Percentiles rank a stretch among this genome's conserved stretches.
Evolutionary conservation across 768 basidiomycete genomes (phyloP).

Genomic region (Punctularia strigosozonata): DNA sequence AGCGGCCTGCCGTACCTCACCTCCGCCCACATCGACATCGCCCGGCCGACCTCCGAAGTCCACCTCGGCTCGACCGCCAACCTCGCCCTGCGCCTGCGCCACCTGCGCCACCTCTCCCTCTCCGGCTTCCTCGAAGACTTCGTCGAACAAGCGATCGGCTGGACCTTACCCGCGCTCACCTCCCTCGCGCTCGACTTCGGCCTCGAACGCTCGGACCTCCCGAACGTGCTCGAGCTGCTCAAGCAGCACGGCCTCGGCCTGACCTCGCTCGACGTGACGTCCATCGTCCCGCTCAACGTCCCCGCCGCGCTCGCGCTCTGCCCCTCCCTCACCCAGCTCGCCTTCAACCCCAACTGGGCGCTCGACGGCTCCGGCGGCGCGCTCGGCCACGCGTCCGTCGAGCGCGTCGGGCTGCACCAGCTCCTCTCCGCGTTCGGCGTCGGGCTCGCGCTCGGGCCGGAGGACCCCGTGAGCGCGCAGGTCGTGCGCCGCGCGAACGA

Average conservation of each 20-base stretch:
- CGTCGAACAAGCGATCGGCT: constrained; percentile 55
- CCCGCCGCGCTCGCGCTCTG: constrained; percentile 51
- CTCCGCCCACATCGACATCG: constrained; percentile 45
- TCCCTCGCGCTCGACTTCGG: constrained; percentile 47
- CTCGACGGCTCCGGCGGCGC: constrained; percentile 18
- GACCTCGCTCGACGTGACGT: constrained; percentile 54
- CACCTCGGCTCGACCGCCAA: constrained; percentile 51
- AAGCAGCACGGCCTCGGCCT: constrained; percentile 43
- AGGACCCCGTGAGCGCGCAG: constrained; percentile 30
- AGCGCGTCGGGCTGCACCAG: constrained; percentile 57
- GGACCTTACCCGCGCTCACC: constrained; percentile 51
- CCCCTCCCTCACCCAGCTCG: constrained; percentile 47
- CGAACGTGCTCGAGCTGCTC: constrained; percentile 52
- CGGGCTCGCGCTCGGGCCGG: constrained; percentile 31
- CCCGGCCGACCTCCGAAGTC: constrained; percentile 25
- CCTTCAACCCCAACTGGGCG: constrained; percentile 71
- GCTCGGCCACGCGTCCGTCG: constrained; percentile 34
- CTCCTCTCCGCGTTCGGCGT: constrained; percentile 60
- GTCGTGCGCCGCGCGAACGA: constrained; percentile 46
- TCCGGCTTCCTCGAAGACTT: constrained; percentile 52
- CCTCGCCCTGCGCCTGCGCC: constrained; percentile 38
- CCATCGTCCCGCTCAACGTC: constrained; percentile 44
- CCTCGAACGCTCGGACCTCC: constrained; percentile 32
- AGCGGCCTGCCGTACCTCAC: constrained; percentile 46
- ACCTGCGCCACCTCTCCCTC: constrained; percentile 52